Conservation (phyloP, 306 rosid species). For the Hippophae tibetana region DNA sequence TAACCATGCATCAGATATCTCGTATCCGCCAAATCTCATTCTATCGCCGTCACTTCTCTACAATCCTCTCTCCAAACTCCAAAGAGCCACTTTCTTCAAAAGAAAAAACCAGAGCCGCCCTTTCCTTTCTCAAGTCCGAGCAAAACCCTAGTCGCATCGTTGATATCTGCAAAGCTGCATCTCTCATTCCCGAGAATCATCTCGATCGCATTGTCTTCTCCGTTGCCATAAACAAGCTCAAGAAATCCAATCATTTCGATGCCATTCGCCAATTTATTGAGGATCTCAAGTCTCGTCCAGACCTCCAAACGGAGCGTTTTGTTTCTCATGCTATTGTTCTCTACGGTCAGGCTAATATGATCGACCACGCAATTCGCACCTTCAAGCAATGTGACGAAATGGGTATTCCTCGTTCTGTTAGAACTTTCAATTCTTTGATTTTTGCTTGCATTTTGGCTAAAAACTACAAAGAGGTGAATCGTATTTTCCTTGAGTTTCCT, state of each 20-base stretch:
- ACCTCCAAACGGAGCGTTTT: conserved; percentile 55
- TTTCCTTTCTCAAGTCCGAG: conserved; percentile 56
- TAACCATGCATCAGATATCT: not conserved
- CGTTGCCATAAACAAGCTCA: conserved; percentile 50
- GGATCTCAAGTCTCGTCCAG: conserved; percentile 46
- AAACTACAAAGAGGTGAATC: conserved; percentile 46
- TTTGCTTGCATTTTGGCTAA: conserved; percentile 48
- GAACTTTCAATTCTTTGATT: conserved; percentile 54
- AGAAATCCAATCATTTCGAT: conserved; percentile 44
- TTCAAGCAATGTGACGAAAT: conserved; percentile 36
- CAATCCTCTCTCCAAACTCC: conserved; percentile 51
- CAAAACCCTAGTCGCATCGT: conserved; percentile 55
- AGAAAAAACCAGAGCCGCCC: conserved; percentile 43
- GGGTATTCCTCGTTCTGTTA: conserved; percentile 36
- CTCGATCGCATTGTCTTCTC: conserved; percentile 64
- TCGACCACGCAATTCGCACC: conserved; percentile 45
- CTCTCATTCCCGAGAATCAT: conserved; percentile 53
- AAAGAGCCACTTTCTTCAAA: conserved; percentile 33
- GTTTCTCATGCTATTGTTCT: conserved; percentile 54
- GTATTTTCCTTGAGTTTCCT: conserved; percentile 56
- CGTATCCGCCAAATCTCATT: conserved; percentile 42
- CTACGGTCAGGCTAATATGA: conserved; percentile 75
- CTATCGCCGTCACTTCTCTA: conserved; percentile 23
- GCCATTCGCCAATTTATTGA: conserved; percentile 45
- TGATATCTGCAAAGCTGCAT: conserved; percentile 67